Evolutionary conservation across 2,329 filamentous ascomycete genomes (phyloP), one percentile per base, ranked within the genome.

Genomic region (Rhynchosporium graminicola): DNA sequence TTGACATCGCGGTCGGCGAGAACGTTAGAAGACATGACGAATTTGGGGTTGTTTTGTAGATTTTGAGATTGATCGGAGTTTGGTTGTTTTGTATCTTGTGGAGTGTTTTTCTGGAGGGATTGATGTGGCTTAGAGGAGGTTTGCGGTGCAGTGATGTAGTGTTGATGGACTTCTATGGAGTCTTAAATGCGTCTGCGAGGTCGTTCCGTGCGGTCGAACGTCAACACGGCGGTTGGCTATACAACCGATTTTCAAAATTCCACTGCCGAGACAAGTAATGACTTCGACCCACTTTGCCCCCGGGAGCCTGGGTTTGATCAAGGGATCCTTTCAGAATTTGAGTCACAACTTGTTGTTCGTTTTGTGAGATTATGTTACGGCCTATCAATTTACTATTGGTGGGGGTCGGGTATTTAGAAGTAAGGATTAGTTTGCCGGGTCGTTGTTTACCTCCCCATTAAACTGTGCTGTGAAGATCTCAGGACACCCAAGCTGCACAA

Each of bases 1-100:
- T 91, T 91, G 77, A 83, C 80, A 78, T 90, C 87, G 78, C 87
- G 87, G 73, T 83, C 79, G 70, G 80, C 78, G 76, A 91, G 86
- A 69, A 87, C 78, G 77, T 81, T 84, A 64, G 77, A 72, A 74
- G 83, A 83, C 85, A 87, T 88, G 51, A 62, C 63, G 69, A 67
- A 64, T 57, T 62, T 56, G 5, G 12, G 45, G 55, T 46, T 57
- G 45, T 31, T 61, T 52, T 60, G 60, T 42, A 52, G 29, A 48
- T 59, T 38, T 43, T 10, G 40, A 52, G 29, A 26, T 43, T 33
- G 48, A 51, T 36, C 33, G 47, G 4, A 50, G 47, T 4, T 50
- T 54, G 28, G 20, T 54, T 56, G 38, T 31, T 54, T 43, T 60
- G 56, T 40, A 54, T 15, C 47, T 54, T 43, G 20, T 9, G 15